Evolutionary conservation across 2,329 filamentous ascomycete genomes (phyloP).

Genomic region (Colletotrichum sp.): DNA sequence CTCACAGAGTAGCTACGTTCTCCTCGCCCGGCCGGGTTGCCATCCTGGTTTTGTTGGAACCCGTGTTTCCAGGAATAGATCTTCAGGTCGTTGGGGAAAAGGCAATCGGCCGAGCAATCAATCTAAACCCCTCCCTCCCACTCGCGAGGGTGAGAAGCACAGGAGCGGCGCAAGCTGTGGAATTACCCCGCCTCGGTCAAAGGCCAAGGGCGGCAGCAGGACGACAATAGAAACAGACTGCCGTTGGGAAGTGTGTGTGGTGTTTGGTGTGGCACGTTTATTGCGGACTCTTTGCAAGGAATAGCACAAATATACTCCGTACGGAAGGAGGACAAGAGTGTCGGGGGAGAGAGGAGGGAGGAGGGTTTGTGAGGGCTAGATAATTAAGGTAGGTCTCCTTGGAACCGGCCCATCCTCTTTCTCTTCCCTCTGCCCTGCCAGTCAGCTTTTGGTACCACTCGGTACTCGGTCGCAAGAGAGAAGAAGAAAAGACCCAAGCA

Average conservation of each 20-base stretch:
- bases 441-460: constrained; percentile 9
- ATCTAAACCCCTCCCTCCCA: neutral
- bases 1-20: constrained; percentile 56
- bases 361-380: neutral
- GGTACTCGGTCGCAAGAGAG: neutral
- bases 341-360: neutral
- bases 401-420: neutral
- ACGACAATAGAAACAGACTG: neutral
- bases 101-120: neutral
- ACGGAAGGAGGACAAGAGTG: neutral
- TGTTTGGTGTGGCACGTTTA: neutral
- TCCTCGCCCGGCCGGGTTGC: constrained; percentile 54
- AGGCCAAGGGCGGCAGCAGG: constrained; percentile 16
- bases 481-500: neutral
- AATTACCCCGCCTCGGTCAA: constrained; percentile 19
- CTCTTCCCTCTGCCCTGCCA: neutral
- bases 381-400: neutral
- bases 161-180: constrained; percentile 1
- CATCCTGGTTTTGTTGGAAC: constrained; percentile 36
- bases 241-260: neutral
- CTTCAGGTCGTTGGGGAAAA: neutral
- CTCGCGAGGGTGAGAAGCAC: neutral
- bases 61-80: constrained; percentile 1
- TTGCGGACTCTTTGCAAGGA: neutral
- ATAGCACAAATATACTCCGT: neutral